Base-by-base conservation (phyloP, 306 rosid genomes). In the Ochetophila trinervis region DNA sequence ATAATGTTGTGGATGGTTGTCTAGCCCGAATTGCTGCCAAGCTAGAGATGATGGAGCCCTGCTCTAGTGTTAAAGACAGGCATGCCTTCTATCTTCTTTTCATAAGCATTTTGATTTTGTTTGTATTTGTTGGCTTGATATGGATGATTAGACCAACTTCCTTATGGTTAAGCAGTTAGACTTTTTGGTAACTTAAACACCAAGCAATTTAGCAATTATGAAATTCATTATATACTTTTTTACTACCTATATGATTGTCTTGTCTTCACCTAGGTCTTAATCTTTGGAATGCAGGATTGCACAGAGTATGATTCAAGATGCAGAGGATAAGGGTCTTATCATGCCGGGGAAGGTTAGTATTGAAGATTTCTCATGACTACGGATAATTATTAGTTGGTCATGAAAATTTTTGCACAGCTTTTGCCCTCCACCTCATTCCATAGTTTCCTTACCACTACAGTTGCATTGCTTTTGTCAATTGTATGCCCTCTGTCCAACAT, bases 11-110 rank as follows among this genome's bases (percentile, higher is more conserved):
- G 61, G 96, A 86, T 5, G 93, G 89, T 21, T 88, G 89, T 32
- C 87, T 75, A 14, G 94, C 96, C 17, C 76, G 74, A 40, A 83
- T 91, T 34, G 96, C 91, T 63, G 96, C 91, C 60, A 88, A 91
- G 71, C 82, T 91, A 23, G 96, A 91, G 76, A 70, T 69, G 44
- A 80, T 88, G 95, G 82, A 88, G 67, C 89, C 95, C 16, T 82
- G 93, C 57, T 73, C 95, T 3, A 88, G 95, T 65, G 85, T 86
- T 14, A 91, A 88, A 76, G 93, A 91, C 73, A 83, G 97, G 90
- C 49, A 72, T 62, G 48, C 0, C 30, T 35, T 24, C 32, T 35
- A 17, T 65, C 42, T 19, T 12, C 60, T 30, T 67, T 63, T 37
- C 73, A 15, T 18, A 11, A 13, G 35, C n/a, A 40, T 16, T 72